These are phyloP conservation scores for Aspergillus sp. DNA, from an alignment of 2,329 filamentous ascomycete genomes.

Conservation along the genomic window DNA sequence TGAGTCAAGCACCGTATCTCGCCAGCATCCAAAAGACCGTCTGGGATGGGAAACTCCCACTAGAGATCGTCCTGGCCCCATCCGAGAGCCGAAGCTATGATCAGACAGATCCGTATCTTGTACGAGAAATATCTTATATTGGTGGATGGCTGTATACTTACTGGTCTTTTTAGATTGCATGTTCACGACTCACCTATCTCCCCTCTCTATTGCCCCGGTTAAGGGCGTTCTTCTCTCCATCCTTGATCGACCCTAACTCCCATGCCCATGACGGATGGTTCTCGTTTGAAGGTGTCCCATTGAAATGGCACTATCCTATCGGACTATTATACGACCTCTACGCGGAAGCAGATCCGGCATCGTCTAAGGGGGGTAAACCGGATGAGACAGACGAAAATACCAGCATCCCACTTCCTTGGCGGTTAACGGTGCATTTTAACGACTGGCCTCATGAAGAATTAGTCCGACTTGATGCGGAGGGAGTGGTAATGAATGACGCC, in stretches of 20 bases:
- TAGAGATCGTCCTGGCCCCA: slow-evolving; percentile 54
- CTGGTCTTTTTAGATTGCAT: slow-evolving; percentile 44
- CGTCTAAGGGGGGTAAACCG: slow-evolving; percentile 18
- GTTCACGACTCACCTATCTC: slow-evolving; percentile 61
- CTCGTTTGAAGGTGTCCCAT: slow-evolving; percentile 59
- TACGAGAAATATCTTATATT: slow-evolving; percentile 23
- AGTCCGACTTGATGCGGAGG: slow-evolving; percentile 49
- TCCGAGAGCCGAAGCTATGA: slow-evolving; percentile 56
- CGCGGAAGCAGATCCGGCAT: slow-evolving; percentile 47
- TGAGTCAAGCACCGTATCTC: slow-evolving; percentile 11
- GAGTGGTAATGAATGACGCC: slow-evolving; percentile 54
- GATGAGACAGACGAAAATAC: slow-evolving; percentile 12
- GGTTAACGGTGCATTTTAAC: slow-evolving; percentile 55
- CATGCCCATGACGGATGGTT: slow-evolving; percentile 53
- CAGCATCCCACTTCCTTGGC: slow-evolving; percentile 51
- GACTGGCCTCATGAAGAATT: slow-evolving; percentile 54
- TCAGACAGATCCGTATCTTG: slow-evolving; percentile 54
- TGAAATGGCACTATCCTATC: slow-evolving; percentile 67
- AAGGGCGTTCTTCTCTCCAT: slow-evolving; percentile 55
- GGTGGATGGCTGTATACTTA: background rate
- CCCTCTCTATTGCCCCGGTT: slow-evolving; percentile 58
- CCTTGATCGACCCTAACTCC: slow-evolving; percentile 52
- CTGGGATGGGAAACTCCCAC: slow-evolving; percentile 54
- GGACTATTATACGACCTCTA: slow-evolving; percentile 66
- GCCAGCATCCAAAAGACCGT: slow-evolving; percentile 40